These are phyloP conservation scores for Arachnopeziza araneosa DNA, from an alignment of 2,329 filamentous ascomycete species.

Conservation along the genomic window DNA sequence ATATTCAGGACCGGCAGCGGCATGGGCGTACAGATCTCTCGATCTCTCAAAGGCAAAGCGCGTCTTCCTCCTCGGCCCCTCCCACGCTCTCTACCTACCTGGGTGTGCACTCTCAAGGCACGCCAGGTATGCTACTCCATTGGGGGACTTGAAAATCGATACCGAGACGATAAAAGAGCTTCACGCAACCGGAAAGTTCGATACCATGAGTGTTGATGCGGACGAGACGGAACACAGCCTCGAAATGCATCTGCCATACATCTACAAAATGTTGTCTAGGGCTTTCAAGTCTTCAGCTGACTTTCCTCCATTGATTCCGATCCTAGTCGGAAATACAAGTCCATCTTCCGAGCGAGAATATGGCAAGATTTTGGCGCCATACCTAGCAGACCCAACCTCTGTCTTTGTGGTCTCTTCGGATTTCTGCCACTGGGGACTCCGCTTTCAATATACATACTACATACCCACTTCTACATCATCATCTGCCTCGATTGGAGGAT, in stretches of 20 bases:
- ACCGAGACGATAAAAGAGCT: slow-evolving; percentile 46
- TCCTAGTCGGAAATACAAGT: slow-evolving; percentile 76
- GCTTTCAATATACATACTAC: slow-evolving; percentile 83
- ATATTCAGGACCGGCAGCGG: slow-evolving; percentile 87
- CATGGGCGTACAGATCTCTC: slow-evolving; percentile 88
- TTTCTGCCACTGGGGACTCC: slow-evolving; percentile 90
- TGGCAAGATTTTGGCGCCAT: slow-evolving; percentile 68
- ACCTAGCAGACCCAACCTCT: slow-evolving; percentile 68
- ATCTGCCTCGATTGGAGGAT: slow-evolving; percentile 30
- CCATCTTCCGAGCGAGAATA: slow-evolving; percentile 59
- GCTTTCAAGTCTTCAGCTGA: slow-evolving; percentile 43
- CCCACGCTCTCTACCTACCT: slow-evolving; percentile 77
- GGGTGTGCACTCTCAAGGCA: slow-evolving; percentile 74
- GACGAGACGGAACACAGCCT: slow-evolving; percentile 88
- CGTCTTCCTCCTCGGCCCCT: slow-evolving; percentile 88
- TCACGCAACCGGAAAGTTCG: slow-evolving; percentile 48
- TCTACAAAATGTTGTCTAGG: slow-evolving; percentile 67
- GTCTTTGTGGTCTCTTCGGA: slow-evolving; percentile 89
- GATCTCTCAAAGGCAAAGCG: slow-evolving; percentile 79
- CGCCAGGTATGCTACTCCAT: slow-evolving; percentile 64
- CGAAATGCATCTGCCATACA: slow-evolving; percentile 94
- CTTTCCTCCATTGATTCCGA: slow-evolving; percentile 74
- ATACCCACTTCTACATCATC: slow-evolving; percentile 43
- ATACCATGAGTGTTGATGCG: slow-evolving; percentile 55
- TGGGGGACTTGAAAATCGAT: slow-evolving; percentile 67